phyloP scores from a whole-genome alignment of 2,329 filamentous ascomycete species.

The Akanthomyces muscarius region DNA sequence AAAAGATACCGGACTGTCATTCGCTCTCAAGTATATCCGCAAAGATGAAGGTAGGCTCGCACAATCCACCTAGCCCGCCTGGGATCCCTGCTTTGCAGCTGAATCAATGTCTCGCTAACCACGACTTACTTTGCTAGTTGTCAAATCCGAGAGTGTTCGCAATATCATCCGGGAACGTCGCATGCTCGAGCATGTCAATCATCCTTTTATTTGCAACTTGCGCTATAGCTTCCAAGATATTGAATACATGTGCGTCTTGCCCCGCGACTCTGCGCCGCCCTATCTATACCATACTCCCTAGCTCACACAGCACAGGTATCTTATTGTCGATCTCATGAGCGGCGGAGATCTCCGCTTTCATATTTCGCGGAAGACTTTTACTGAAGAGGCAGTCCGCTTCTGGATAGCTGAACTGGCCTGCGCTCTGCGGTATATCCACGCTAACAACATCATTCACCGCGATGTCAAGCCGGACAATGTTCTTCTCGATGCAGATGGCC shows the following conservation, averaged over 20 bases:
- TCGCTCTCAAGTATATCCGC: slow-evolving; percentile 95
- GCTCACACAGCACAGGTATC: slow-evolving; percentile 59
- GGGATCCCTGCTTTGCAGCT: neutral
- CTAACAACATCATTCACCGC: slow-evolving; percentile 82
- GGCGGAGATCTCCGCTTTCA: slow-evolving; percentile 96
- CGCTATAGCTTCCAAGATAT: slow-evolving; percentile 99
- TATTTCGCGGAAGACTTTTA: slow-evolving; percentile 96
- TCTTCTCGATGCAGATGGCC: slow-evolving; percentile 79
- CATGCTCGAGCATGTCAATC: slow-evolving; percentile 97
- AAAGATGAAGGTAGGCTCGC: slow-evolving; percentile 86
- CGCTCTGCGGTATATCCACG: slow-evolving; percentile 81
- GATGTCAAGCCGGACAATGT: slow-evolving; percentile 94
- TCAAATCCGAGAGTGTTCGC: slow-evolving; percentile 93
- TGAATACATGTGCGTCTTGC: slow-evolving; percentile 78
- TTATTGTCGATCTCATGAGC: slow-evolving; percentile 97
- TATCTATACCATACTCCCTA: neutral
- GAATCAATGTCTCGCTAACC: slow-evolving; percentile 23
- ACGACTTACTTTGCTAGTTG: slow-evolving; percentile 55
- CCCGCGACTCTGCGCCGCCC: neutral
- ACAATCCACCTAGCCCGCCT: neutral
- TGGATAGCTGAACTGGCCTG: slow-evolving; percentile 96
- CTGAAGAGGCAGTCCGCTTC: slow-evolving; percentile 92
- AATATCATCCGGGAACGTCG: slow-evolving; percentile 97
- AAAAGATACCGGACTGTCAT: slow-evolving; percentile 90
- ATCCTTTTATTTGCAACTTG: slow-evolving; percentile 96